phyloP scores from a whole-genome alignment of 2,329 filamentous ascomycete species.

The Trichoderma atroviride region DNA sequence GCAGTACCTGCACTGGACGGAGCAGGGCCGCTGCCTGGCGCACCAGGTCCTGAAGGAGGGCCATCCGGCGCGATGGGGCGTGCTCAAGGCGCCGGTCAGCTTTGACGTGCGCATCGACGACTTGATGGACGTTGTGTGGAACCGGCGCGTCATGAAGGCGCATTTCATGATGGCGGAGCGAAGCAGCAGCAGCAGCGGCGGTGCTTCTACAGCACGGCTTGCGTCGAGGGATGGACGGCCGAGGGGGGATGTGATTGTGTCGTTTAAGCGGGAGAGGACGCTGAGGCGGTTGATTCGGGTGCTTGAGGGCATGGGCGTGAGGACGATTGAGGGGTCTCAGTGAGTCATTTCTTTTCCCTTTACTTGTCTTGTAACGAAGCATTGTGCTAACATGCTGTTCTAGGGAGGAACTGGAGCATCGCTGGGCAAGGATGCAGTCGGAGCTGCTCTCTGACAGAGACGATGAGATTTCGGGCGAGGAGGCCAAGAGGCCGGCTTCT shows the following conservation, averaged over 20 bases:
- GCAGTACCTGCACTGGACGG: slow-evolving; percentile 60
- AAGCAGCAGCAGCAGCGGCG: slow-evolving; percentile 20
- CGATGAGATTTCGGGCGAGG: slow-evolving; percentile 34
- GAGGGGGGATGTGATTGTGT: slow-evolving; percentile 52
- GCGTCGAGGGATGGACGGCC: slow-evolving; percentile 38
- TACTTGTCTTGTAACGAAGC: too few species aligned
- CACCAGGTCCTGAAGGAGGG: slow-evolving; percentile 56
- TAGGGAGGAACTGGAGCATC: slow-evolving; percentile 42
- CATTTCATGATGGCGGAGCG: slow-evolving; percentile 44
- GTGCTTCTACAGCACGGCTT: slow-evolving; percentile 19
- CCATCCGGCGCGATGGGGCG: slow-evolving; percentile 50
- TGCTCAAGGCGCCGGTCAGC: slow-evolving; percentile 54
- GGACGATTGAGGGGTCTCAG: slow-evolving; percentile 44
- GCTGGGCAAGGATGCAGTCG: slow-evolving; percentile 44
- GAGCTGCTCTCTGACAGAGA: slow-evolving; percentile 36
- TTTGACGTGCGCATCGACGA: slow-evolving; percentile 54
- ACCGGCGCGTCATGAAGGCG: slow-evolving; percentile 46
- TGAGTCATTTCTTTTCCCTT: slow-evolving; percentile 38
- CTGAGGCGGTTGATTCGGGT: slow-evolving; percentile 56
- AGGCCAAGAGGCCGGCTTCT: slow-evolving; percentile 34
- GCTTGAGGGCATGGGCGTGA: slow-evolving; percentile 47
- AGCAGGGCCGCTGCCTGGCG: slow-evolving; percentile 48
- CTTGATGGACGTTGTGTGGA: slow-evolving; percentile 50
- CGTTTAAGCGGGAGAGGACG: slow-evolving; percentile 56
- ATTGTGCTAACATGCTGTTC: slow-evolving; percentile 28